These are phyloP conservation scores for Zelopaecilomyces penicillatus DNA, from an alignment of 2,329 filamentous ascomycete genomes.

Conservation along the genomic window DNA sequence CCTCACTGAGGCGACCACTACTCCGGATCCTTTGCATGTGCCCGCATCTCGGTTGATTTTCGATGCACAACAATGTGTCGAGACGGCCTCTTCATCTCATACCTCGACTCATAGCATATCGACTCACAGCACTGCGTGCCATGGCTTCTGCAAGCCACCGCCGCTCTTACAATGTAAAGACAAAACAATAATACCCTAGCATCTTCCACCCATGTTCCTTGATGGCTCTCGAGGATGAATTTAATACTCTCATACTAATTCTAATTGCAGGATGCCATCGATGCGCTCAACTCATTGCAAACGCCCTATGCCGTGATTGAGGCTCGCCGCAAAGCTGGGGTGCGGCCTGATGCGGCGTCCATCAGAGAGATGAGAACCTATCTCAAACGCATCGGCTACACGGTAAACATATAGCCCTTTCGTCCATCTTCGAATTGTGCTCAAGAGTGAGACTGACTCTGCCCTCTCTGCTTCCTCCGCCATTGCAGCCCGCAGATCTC, in stretches of 20 bases:
- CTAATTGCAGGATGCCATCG: conserved; percentile 64
- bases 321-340: conserved; percentile 65
- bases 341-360: conserved; percentile 58
- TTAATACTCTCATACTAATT: background rate
- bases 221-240: background rate
- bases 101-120: conserved; percentile 12
- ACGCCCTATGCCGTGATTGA: conserved; percentile 77
- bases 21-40: background rate
- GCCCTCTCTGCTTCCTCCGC: background rate
- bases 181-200: background rate
- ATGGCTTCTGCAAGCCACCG: conserved; percentile 18
- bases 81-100: conserved; percentile 18
- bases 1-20: background rate
- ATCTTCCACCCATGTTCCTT: no score
- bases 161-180: conserved; percentile 27
- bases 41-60: conserved; percentile 4
- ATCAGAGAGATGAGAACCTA: conserved; percentile 75
- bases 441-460: no score
- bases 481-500: conserved; percentile 36
- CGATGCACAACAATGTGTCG: conserved; percentile 25
- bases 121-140: conserved; percentile 12
- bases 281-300: conserved; percentile 81
- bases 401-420: conserved; percentile 29
- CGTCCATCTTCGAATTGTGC: no score
- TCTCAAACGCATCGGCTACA: conserved; percentile 69